Evolutionary conservation across 2,329 filamentous ascomycete genomes (phyloP), one percentile per base, ranked within the genome.

Genomic region (Penicillium hordei): DNA sequence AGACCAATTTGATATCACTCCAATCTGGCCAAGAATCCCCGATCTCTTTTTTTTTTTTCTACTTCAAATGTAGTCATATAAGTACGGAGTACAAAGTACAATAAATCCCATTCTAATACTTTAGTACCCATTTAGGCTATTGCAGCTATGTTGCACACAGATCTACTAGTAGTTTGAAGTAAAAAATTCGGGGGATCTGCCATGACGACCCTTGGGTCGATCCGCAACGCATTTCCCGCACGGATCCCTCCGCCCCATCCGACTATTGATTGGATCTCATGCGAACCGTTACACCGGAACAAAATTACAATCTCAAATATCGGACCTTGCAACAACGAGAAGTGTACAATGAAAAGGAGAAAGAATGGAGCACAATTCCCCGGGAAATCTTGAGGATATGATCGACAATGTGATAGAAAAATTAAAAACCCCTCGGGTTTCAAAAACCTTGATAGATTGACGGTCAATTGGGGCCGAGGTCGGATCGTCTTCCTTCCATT

Each of bases 221-320:
- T 67, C 63, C 57, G 52, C 58, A 63, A 58, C 55, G 54, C 49
- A 54, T 43, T 33, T 57, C 19, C 29, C 63, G 62, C 63, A 63
- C 59, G 60, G 65, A 62, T 61, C 64, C 52, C 59, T 51, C 39
- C 12, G 57, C 51, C 48, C 63, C 63, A 60, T 66, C 57, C 31
- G 54, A 67, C 63, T 66, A 67, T 63, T 63, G 60, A 64, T 67
- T 65, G 62, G 63, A 67, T 64, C 63, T 67, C 60, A 50, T 36
- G 57, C 60, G 60, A 62, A 62, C 65, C 64, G 64, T 68, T 68
- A 51, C 55, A 31, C 46, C 51, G 60, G 58, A 45, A n/a, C n/a
- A n/a, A 58, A 45, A 58, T 50, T 12, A 48, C 45, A 60, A 63
- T 63, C 63, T 62, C 65, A 68, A 70, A 67, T 69, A 60, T 66